phyloP scores from a whole-genome alignment of 306 rosid genomes.

The Myrica gale region DNA sequence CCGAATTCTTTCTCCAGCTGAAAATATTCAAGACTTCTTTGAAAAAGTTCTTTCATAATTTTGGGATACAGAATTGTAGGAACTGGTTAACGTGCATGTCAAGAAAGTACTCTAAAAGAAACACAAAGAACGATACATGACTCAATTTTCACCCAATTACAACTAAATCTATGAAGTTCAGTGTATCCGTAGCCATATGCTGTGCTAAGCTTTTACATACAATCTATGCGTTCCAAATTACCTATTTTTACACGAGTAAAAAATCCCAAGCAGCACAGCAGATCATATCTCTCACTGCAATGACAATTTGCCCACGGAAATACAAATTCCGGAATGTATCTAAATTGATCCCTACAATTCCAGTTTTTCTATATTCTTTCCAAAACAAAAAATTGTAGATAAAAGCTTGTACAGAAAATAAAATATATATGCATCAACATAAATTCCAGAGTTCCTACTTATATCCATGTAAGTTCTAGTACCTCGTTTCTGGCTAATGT shows the following conservation, averaged over 20 bases:
- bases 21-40: background rate
- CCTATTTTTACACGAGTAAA: background rate
- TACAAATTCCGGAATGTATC: background rate
- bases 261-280: background rate
- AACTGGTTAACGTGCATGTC: background rate
- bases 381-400: background rate
- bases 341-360: slow-evolving; percentile 1
- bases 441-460: background rate
- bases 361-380: background rate
- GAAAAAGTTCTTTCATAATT: background rate
- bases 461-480: slow-evolving; percentile 9
- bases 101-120: background rate
- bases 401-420: background rate
- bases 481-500: slow-evolving; percentile 6
- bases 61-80: background rate
- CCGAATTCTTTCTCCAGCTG: background rate
- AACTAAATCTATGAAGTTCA: background rate
- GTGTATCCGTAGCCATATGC: background rate
- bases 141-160: background rate
- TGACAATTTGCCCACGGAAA: background rate
- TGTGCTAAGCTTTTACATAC: background rate
- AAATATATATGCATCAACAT: background rate
- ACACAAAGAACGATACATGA: background rate
- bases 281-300: background rate
- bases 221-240: background rate